Conservation (phyloP, 2,329 filamentous ascomycete genomes). For the Periconia digitata region DNA sequence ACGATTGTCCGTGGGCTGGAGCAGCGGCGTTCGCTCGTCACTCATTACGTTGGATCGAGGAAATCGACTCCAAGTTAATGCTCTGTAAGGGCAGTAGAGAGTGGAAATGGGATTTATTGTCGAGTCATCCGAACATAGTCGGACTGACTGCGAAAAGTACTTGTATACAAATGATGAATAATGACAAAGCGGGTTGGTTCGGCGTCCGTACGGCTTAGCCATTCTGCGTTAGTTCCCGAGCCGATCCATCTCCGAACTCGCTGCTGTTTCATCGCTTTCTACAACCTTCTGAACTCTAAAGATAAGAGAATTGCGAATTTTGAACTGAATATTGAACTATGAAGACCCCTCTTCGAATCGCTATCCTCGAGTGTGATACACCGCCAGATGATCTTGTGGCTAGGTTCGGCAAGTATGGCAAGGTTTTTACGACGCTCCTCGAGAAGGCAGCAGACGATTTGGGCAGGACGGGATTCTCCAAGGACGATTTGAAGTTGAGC, state of each 20-base stretch:
- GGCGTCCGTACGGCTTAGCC: conserved; percentile 8
- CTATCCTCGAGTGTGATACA: conserved; percentile 85
- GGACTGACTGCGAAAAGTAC: background rate
- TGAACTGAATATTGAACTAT: conserved; percentile 16
- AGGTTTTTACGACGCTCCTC: conserved; percentile 57
- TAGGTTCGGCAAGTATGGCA: conserved; percentile 72
- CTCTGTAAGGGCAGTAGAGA: too few relatives aligned
- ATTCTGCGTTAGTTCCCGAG: conserved; percentile 6
- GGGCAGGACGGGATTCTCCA: conserved; percentile 40
- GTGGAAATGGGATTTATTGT: too few relatives aligned
- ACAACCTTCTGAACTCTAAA: background rate
- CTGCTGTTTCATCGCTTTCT: background rate
- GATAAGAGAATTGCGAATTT: background rate
- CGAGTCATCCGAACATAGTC: background rate
- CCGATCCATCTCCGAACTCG: conserved; percentile 3
- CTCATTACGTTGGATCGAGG: too few relatives aligned
- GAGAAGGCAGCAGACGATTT: conserved; percentile 54
- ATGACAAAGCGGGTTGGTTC: conserved; percentile 7
- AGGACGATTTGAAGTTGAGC: conserved; percentile 58
- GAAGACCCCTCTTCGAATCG: conserved; percentile 65
- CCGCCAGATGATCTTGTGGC: conserved; percentile 65
- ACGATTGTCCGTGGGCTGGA: conserved; percentile 18
- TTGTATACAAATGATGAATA: background rate
- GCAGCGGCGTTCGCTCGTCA: conserved; percentile 40
- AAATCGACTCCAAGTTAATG: too few relatives aligned